phyloP scores from a whole-genome alignment of 2,329 filamentous ascomycete species.

The Daldinia sp. region DNA sequence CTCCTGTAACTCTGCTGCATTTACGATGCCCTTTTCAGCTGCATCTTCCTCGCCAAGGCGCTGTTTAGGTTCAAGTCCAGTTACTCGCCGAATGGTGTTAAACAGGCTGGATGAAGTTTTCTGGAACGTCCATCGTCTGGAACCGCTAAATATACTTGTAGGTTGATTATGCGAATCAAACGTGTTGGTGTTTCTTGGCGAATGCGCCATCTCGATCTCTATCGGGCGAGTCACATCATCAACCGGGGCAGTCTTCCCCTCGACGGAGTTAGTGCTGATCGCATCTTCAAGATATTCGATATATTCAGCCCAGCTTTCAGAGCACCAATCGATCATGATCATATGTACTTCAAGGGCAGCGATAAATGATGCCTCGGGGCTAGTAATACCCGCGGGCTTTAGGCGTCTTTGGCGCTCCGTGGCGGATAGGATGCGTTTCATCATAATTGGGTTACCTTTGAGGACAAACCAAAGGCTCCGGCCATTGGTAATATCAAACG shows the following conservation, averaged over 20 bases:
- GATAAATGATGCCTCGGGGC: conserved; percentile 29
- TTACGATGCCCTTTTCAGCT: background rate
- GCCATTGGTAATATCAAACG: conserved; percentile 32
- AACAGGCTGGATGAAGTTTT: background rate
- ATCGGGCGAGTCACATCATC: background rate
- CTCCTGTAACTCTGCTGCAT: conserved; percentile 1
- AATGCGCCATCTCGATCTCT: background rate
- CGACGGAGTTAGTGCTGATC: background rate
- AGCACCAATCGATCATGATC: conserved; percentile 37
- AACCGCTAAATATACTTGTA: background rate
- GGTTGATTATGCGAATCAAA: background rate
- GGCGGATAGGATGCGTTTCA: conserved; percentile 5
- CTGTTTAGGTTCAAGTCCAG: background rate
- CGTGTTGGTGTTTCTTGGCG: background rate
- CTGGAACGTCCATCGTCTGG: background rate
- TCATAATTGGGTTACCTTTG: conserved; percentile 34
- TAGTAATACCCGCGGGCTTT: conserved; percentile 14
- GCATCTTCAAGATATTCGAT: conserved; percentile 24
- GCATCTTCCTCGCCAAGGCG: background rate
- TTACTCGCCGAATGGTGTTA: background rate
- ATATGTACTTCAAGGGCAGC: conserved; percentile 29
- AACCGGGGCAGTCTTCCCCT: background rate
- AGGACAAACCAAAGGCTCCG: conserved; percentile 36
- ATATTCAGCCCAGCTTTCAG: conserved; percentile 34
- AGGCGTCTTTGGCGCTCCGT: conserved; percentile 7